Conservation (phyloP, 208 protist genomes). For the Naegleria fowleri region DNA sequence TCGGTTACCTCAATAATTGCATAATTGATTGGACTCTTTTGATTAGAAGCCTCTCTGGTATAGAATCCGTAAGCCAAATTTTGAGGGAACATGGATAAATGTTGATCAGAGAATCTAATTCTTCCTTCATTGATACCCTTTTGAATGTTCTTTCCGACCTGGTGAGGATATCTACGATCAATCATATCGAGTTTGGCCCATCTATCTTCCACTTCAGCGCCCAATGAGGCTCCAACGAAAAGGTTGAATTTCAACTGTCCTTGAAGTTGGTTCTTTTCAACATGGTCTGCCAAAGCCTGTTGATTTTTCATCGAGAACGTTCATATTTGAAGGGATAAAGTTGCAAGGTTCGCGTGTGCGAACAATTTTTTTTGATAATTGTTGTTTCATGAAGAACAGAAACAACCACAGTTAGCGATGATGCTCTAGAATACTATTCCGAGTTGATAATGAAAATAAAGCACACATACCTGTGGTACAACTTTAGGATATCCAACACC, state of each 20-base stretch:
- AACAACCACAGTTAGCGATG: too few species aligned
- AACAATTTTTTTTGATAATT: too few species aligned
- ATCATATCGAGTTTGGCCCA: slow-evolving; percentile 46
- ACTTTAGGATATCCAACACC: slow-evolving; percentile 27
- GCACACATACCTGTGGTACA: background rate
- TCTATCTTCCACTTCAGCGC: slow-evolving; percentile 23
- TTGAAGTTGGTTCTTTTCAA: slow-evolving; percentile 6
- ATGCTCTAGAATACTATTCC: background rate
- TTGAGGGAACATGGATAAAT: slow-evolving; percentile 39
- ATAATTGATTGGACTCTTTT: slow-evolving; percentile 37
- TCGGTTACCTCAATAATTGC: slow-evolving; percentile 50
- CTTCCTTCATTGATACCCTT: slow-evolving; percentile 40
- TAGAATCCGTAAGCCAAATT: slow-evolving; percentile 40
- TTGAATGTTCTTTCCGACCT: slow-evolving; percentile 39
- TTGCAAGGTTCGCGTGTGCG: too few species aligned
- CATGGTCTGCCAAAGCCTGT: slow-evolving; percentile 2
- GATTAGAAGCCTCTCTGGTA: slow-evolving; percentile 31
- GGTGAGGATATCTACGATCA: slow-evolving; percentile 38
- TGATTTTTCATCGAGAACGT: background rate
- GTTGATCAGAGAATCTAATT: slow-evolving; percentile 41
- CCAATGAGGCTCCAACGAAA: slow-evolving; percentile 2
- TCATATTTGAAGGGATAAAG: too few species aligned
- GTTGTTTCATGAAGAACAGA: too few species aligned
- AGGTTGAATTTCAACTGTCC: slow-evolving; percentile 14
- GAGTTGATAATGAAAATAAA: background rate